These are phyloP conservation scores for Diaporthe ampelina DNA, from an alignment of 2,329 filamentous ascomycete genomes.

Conservation along the genomic window DNA sequence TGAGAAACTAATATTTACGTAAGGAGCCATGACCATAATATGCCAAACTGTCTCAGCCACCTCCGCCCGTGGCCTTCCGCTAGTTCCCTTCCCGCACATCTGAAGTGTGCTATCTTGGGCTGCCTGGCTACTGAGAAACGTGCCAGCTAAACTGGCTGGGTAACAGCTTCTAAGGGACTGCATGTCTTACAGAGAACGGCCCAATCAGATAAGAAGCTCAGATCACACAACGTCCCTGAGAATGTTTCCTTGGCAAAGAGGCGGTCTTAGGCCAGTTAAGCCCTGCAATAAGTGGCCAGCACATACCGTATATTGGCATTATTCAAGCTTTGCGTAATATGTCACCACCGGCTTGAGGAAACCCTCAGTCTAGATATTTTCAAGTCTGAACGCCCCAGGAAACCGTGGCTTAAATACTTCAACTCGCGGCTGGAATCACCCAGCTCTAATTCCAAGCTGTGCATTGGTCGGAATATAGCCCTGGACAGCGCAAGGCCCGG, in stretches of 20 bases:
- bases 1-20: conserved; percentile 5
- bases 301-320: neutral
- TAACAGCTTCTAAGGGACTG: neutral
- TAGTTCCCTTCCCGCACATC: conserved; percentile 1
- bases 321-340: neutral
- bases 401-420: neutral
- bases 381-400: neutral
- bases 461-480: neutral
- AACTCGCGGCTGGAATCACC: too few species aligned
- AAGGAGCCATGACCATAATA: neutral
- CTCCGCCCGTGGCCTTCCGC: neutral
- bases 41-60: neutral
- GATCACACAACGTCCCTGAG: neutral
- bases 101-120: neutral
- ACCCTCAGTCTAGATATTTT: neutral
- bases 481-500: neutral
- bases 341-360: neutral
- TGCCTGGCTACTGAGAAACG: neutral
- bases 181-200: neutral
- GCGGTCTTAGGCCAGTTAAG: neutral
- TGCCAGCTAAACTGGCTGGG: neutral
- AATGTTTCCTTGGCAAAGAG: conserved; percentile 6
- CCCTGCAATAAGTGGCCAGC: neutral
- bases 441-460: neutral
- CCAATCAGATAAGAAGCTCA: neutral